Conservation (phyloP, 208 protist species). For the Entamoeba histolytica region DNA sequence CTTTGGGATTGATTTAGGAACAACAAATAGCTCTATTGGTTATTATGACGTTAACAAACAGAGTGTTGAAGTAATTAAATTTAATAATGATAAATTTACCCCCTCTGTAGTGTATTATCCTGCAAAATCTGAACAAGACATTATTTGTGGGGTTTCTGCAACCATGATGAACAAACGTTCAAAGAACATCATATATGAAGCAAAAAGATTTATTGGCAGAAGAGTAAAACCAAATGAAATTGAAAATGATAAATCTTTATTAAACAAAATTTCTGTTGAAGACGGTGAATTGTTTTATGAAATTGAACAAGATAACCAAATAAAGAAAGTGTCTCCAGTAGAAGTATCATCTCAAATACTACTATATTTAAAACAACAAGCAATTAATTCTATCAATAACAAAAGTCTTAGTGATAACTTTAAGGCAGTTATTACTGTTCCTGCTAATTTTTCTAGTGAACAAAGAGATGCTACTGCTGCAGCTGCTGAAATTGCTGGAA, state of each 20-base stretch:
- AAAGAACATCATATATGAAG: constrained; percentile 40
- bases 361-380: not conserved
- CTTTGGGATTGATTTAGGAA: constrained; percentile 21
- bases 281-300: not conserved
- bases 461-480: not conserved
- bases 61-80: constrained; percentile 51
- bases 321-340: not conserved
- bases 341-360: not conserved
- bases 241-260: not conserved
- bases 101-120: constrained; percentile 68
- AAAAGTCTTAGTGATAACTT: not conserved
- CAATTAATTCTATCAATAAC: not conserved
- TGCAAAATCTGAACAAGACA: constrained; percentile 43
- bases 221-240: not conserved
- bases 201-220: constrained; percentile 24
- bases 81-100: constrained; percentile 40
- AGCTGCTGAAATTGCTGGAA: not conserved
- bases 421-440: constrained; percentile 1
- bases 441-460: not conserved
- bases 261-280: not conserved
- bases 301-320: not conserved
- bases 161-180: constrained; percentile 41
- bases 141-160: constrained; percentile 51
- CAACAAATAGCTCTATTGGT: constrained; percentile 9
- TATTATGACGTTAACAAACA: not conserved